Base-by-base conservation (phyloP, 257 asterid species). In the Lycium barbarum region DNA sequence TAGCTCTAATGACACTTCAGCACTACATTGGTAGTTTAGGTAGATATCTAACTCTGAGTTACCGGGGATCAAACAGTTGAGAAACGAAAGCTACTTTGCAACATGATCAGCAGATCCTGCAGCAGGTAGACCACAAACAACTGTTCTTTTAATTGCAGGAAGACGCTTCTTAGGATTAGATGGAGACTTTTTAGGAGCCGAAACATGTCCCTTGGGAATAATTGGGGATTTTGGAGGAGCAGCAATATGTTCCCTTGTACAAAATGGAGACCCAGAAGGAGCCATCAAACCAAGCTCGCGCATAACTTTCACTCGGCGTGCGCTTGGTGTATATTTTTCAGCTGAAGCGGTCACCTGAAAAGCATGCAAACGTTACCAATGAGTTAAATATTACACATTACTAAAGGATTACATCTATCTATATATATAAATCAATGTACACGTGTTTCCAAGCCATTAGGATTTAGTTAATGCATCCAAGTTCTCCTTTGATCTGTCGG, bases 251-350 rank as follows among this genome's bases (percentile, higher is more conserved):
- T 61, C 7, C 83, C 73, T 9, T 54, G n/a, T 54, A 54, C 22
- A 6, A 58, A 88, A 86, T 36, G 91, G 91, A 79, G 91, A 88
- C 47, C 85, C 88, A 26, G 57, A 81, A 61, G 91, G 91, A 82
- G 91, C 88, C 67, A 78, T 66, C 84, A 88, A 83, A 62, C 88
- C 91, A 54, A 88, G 89, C 83, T 70, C 79, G n/a, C 86, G 88
- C 91, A 88, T 88, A 53, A 86, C 67, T 66, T 88, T 88, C 40
- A 86, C 33, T 67, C 59, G 62, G 15, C 88, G 91, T 11, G 83
- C 22, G 66, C 85, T 88, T 18, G 51, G 79, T 74, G 71, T 14
- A 58, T 51, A 38, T 43, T 82, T 65, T 84, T 59, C 87, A 57
- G 55, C 87, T 59, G 36, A 80, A 18, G 84, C 8, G 7, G 63